Conservation (phyloP, 2,329 filamentous ascomycete species). For the Helminthosporium solani region DNA sequence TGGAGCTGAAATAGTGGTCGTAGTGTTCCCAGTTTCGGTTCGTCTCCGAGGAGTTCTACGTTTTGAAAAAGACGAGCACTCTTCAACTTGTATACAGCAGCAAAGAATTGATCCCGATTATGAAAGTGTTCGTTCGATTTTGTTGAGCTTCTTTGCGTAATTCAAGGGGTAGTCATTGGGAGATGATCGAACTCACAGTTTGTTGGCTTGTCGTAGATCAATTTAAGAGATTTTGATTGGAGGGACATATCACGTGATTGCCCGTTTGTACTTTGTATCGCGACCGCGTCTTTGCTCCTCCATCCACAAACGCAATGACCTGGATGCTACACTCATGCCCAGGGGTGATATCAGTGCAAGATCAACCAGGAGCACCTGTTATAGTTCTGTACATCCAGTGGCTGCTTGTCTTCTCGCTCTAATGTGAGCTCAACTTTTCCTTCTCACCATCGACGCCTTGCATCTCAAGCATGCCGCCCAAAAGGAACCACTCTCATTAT, state of each 20-base stretch:
- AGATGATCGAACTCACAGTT: background rate
- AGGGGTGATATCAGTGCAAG: background rate
- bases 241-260: background rate
- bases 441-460: background rate
- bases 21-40: too few species aligned
- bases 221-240: background rate
- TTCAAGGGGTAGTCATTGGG: too few species aligned
- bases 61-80: too few species aligned
- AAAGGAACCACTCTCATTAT: constrained; percentile 31
- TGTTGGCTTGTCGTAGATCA: background rate
- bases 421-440: background rate
- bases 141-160: too few species aligned
- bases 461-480: constrained; percentile 29
- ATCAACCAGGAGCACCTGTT: background rate
- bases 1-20: too few species aligned
- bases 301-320: background rate
- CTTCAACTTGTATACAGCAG: too few species aligned
- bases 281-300: background rate
- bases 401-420: background rate
- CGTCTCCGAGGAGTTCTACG: too few species aligned
- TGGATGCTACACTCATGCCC: background rate
- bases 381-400: background rate
- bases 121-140: too few species aligned
- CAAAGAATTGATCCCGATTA: too few species aligned
- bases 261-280: background rate